Conservation (phyloP, 192 early-diverging fungal species). For the Funneliformis geosporum region DNA sequence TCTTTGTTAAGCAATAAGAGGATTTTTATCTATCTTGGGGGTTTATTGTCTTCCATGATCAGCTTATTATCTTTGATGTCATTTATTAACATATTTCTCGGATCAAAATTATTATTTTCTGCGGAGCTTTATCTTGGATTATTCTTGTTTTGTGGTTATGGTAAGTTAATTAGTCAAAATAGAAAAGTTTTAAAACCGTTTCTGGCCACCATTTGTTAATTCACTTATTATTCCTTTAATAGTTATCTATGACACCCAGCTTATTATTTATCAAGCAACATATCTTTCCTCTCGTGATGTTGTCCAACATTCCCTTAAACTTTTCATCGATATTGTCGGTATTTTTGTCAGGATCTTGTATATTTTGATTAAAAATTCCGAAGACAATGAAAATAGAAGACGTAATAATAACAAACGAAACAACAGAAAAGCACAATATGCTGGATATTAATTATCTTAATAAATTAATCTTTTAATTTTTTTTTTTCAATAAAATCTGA, state of each 20-base stretch:
- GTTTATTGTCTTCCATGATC: slow-evolving; percentile 43
- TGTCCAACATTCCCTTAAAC: slow-evolving; percentile 36
- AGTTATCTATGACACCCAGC: slow-evolving; percentile 59
- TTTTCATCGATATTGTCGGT: slow-evolving; percentile 49
- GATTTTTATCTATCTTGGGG: slow-evolving; percentile 34
- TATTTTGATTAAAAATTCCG: slow-evolving; percentile 39
- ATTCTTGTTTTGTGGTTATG: slow-evolving; percentile 48
- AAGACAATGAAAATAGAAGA: slow-evolving; percentile 33
- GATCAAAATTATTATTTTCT: slow-evolving; percentile 38
- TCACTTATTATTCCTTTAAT: not conserved
- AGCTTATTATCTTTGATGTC: slow-evolving; percentile 31
- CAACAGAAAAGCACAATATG: not conserved
- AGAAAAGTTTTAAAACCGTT: no score
- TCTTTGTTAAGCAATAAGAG: slow-evolving; percentile 36
- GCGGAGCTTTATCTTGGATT: slow-evolving; percentile 51
- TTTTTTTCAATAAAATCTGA: no score
- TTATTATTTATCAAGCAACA: slow-evolving; percentile 47
- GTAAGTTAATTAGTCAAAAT: not conserved
- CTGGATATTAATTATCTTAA: not conserved
- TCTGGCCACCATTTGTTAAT: not conserved
- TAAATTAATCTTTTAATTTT: no score
- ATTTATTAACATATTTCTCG: slow-evolving; percentile 43
- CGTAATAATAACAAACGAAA: not conserved
- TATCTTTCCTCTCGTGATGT: slow-evolving; percentile 32
- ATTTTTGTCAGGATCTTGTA: slow-evolving; percentile 49